Evolutionary conservation across 495 filamentous ascomycete genomes (phyloP), one percentile per base, ranked within the genome.

Genomic region (Penicillium canescens): DNA sequence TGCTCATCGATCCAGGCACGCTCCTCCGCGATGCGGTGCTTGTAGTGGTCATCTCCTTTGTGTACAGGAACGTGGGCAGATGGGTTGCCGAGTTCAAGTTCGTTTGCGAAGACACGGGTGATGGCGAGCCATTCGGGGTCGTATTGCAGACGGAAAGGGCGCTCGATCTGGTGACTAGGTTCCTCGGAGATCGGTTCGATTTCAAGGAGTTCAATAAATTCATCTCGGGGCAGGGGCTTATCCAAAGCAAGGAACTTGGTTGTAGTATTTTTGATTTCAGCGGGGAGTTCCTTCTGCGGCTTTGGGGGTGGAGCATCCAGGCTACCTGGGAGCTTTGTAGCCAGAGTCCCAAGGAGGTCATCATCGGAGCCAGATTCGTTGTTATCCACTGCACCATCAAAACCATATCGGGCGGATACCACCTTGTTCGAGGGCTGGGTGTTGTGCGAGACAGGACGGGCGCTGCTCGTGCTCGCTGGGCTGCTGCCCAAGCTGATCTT

Each of bases 71-170:
- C 56, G 8, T 57, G 60, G 1, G 78, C 76, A 10, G 52, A 63
- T 3, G 72, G 75, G 56, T 88, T 74, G 24, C 86, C 87, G 33
- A 92, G 71, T 5, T 67, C 61, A 3, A 91, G 72, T 33, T 82
- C 74, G 0, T 76, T 53, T 23, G 86, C 83, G 61, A 96, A 92
- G 2, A 85, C 85, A 12, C 92, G 90, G 2, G 86, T 89, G 57
- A 98, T 96, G 7, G 94, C 87, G 3, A 98, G 83, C 92, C 92
- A 98, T 73, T 98, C 94, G 26, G 85, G 84, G 67, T 98, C 94
- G 67, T 98, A 97, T 31, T 83, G 69, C 4, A 98, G 82, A 6
- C 67, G 65, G 42, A 72, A 62, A 2, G 71, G 74, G 13, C 73
- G 54, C 23, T 63, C 35, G 4, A n/a, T 20, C 4, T 60, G 50